These are phyloP conservation scores for Cystobasidium onofrii DNA, from an alignment of 768 basidiomycete species.

Conservation along the genomic window DNA sequence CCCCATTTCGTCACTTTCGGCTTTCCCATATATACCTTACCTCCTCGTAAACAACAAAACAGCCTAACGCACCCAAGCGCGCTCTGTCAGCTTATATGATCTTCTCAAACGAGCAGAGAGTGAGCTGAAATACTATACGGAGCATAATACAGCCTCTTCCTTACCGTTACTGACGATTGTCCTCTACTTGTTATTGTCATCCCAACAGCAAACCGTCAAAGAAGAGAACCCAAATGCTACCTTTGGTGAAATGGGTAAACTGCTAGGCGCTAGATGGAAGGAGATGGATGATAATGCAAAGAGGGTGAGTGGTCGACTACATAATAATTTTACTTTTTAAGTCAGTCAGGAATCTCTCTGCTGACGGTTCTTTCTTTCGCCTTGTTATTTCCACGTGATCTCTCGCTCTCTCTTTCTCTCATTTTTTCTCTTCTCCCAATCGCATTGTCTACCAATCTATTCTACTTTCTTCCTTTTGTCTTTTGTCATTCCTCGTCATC, in stretches of 20 bases:
- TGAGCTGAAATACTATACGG: conserved; percentile 54
- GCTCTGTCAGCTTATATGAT: conserved; percentile 92
- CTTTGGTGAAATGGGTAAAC: conserved; percentile 90
- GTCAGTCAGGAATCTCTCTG: too few species aligned
- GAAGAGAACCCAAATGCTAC: conserved; percentile 86
- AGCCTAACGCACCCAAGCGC: conserved; percentile 32
- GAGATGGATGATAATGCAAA: conserved; percentile 83
- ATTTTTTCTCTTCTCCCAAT: conserved; percentile 25
- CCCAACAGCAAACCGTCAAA: conserved; percentile 56
- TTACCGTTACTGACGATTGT: too few species aligned
- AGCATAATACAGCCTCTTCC: too few species aligned
- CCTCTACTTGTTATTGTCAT: too few species aligned
- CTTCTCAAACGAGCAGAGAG: conserved; percentile 93
- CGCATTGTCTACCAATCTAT: neutral
- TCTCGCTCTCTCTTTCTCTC: conserved; percentile 23
- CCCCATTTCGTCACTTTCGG: neutral
- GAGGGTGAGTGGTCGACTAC: conserved; percentile 70
- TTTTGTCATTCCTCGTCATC: too few species aligned
- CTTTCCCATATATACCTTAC: neutral
- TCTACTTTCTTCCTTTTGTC: neutral
- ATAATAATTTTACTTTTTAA: too few species aligned
- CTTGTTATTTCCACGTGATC: neutral
- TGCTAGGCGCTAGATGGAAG: conserved; percentile 96
- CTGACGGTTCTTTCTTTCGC: neutral
- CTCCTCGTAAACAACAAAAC: conserved; percentile 10